phyloP scores from a whole-genome alignment of 2,329 filamentous ascomycete species.

The Aspergillus sp. region DNA sequence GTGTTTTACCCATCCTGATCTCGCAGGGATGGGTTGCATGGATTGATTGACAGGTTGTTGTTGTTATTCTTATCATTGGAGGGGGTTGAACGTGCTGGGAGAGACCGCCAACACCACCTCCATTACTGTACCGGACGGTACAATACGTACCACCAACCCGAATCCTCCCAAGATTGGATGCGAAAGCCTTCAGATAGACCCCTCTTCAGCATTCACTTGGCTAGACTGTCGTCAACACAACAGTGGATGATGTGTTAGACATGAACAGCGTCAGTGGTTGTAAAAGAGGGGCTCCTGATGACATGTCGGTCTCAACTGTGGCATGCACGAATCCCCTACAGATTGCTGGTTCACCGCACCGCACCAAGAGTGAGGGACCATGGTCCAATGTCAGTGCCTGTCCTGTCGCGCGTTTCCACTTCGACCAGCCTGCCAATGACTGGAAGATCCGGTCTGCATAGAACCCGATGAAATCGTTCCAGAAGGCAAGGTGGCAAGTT shows the following conservation, averaged over 20 bases:
- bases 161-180: background rate
- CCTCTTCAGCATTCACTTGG: too few relatives aligned
- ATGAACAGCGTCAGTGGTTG: too few relatives aligned
- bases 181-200: background rate
- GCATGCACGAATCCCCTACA: too few relatives aligned
- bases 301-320: too few relatives aligned
- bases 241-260: too few relatives aligned
- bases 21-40: background rate
- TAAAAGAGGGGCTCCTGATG: too few relatives aligned
- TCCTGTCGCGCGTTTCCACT: slow-evolving; percentile 12
- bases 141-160: background rate
- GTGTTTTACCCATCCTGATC: background rate
- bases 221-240: too few relatives aligned
- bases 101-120: background rate
- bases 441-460: slow-evolving; percentile 19
- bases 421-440: slow-evolving; percentile 9
- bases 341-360: slow-evolving; percentile 5
- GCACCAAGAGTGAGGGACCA: slow-evolving; percentile 7
- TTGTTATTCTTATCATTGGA: background rate
- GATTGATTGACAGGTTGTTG: background rate
- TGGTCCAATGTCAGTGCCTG: slow-evolving; percentile 12
- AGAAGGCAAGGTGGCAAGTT: slow-evolving; percentile 12
- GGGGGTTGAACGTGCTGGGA: background rate
- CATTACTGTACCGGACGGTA: background rate
- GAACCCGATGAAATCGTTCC: slow-evolving; percentile 20